phyloP scores from a whole-genome alignment of 2,329 filamentous ascomycete species.

The Microthyrium microscopicum region DNA sequence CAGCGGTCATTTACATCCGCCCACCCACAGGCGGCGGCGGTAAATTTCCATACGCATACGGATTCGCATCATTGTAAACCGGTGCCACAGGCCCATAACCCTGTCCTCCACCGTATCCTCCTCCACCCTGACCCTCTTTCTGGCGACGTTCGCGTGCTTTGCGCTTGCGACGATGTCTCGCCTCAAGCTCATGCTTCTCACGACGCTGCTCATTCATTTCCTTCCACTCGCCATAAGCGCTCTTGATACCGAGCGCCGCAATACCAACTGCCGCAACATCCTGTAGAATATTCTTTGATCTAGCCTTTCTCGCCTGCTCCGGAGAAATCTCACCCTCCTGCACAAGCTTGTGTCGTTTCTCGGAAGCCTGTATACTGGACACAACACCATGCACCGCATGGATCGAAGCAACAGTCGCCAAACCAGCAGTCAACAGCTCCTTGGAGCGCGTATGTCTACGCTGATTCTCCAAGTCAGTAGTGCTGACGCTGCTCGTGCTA shows the following conservation, averaged over 20 bases:
- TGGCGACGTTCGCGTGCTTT: slow-evolving; percentile 5
- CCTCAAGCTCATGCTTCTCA: slow-evolving; percentile 5
- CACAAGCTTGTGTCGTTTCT: slow-evolving; percentile 42
- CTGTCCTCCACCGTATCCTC: neutral
- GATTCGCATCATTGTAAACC: slow-evolving; percentile 4
- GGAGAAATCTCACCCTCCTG: slow-evolving; percentile 44
- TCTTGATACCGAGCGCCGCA: slow-evolving; percentile 50
- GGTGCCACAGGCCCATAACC: slow-evolving; percentile 4
- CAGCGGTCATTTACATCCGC: too few species aligned
- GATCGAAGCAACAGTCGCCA: slow-evolving; percentile 52
- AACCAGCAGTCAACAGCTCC: slow-evolving; percentile 46
- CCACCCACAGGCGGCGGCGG: too few species aligned
- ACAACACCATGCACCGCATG: slow-evolving; percentile 51
- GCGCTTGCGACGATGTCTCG: slow-evolving; percentile 2
- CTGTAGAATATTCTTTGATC: slow-evolving; percentile 45
- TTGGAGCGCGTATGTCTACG: slow-evolving; percentile 50
- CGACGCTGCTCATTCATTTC: slow-evolving; percentile 17
- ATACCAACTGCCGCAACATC: slow-evolving; percentile 51
- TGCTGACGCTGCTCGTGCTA: slow-evolving; percentile 37
- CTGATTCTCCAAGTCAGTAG: slow-evolving; percentile 44
- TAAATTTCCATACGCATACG: neutral
- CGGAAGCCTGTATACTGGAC: slow-evolving; percentile 44
- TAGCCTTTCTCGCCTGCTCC: slow-evolving; percentile 45
- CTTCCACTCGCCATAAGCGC: slow-evolving; percentile 49
- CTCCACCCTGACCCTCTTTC: neutral